Evolutionary conservation across 1,284 basidiomycete species (phyloP).

Genomic region (Malassezia yamatoensis): DNA sequence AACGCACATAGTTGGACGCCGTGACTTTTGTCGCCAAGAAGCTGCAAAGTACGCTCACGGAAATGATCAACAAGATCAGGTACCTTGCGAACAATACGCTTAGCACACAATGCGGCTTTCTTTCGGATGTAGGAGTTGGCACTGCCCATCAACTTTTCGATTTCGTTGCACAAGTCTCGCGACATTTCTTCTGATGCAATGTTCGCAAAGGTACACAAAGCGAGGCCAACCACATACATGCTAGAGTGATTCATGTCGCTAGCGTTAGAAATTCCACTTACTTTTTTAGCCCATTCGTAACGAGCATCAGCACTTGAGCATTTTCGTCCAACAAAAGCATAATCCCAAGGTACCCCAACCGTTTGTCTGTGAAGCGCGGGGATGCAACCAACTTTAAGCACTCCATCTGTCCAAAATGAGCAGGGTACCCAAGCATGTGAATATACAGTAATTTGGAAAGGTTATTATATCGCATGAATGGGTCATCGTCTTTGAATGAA

Average conservation of each 20-base stretch:
- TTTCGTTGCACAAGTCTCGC: constrained; percentile 55
- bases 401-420: constrained; percentile 99
- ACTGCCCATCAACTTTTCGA: constrained; percentile 91
- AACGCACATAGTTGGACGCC: constrained; percentile 88
- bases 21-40: constrained; percentile 91
- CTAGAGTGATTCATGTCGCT: constrained; percentile 99
- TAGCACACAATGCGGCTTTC: constrained; percentile 95
- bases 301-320: constrained; percentile 90
- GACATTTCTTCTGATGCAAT: constrained; percentile 72
- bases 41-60: constrained; percentile 71
- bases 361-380: constrained; percentile 90
- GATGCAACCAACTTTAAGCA: constrained; percentile 98
- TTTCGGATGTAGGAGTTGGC: constrained; percentile 98
- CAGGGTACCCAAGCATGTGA: constrained; percentile 98
- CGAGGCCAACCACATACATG: constrained; percentile 96
- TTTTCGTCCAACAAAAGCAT: constrained; percentile 97
- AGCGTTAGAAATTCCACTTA: constrained; percentile 50
- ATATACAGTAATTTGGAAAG: constrained; percentile 98
- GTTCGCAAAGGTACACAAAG: constrained; percentile 95
- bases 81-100: constrained; percentile 89
- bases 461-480: constrained; percentile 81
- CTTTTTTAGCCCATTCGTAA: constrained; percentile 99
- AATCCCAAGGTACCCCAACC: constrained; percentile 91
- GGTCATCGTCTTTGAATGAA: constrained; percentile 82
- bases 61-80: constrained; percentile 95